Conservation (phyloP, 2,329 filamentous ascomycete genomes). For the Colletotrichum cordylinicola region DNA sequence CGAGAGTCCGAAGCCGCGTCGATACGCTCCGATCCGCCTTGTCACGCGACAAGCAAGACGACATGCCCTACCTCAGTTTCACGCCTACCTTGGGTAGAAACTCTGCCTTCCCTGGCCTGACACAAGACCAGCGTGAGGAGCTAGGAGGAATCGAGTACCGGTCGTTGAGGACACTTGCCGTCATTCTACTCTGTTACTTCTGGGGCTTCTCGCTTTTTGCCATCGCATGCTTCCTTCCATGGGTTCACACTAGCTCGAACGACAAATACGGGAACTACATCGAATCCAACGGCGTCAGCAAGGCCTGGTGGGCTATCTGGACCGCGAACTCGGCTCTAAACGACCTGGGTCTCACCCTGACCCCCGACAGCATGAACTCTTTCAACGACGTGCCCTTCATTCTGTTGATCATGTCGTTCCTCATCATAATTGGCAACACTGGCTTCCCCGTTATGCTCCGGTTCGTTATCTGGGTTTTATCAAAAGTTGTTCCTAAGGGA, state of each 20-base stretch:
- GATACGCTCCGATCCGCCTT: constrained; percentile 63
- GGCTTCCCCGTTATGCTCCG: constrained; percentile 95
- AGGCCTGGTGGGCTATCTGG: constrained; percentile 92
- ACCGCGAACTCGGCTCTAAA: constrained; percentile 89
- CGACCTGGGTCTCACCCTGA: constrained; percentile 92
- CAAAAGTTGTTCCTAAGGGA: constrained; percentile 70
- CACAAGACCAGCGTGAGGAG: constrained; percentile 91
- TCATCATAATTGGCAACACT: constrained; percentile 95
- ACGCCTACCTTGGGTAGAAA: constrained; percentile 92
- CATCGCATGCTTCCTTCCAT: constrained; percentile 76
- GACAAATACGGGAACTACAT: constrained; percentile 70
- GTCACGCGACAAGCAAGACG: constrained; percentile 58
- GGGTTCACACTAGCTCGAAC: constrained; percentile 69
- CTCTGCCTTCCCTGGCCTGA: constrained; percentile 87
- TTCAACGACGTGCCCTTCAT: constrained; percentile 81
- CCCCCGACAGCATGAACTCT: constrained; percentile 90
- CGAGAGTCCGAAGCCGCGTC: constrained; percentile 52
- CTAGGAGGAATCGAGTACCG: constrained; percentile 96
- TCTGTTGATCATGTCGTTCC: constrained; percentile 78
- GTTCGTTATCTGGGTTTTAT: constrained; percentile 86
- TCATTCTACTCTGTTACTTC: constrained; percentile 82
- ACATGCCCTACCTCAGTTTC: constrained; percentile 92
- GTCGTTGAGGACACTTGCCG: constrained; percentile 82
- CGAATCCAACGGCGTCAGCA: constrained; percentile 63
- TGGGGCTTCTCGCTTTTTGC: constrained; percentile 83